Evolutionary conservation across 176 grass and related monocot species (phyloP).

Genomic region (Rhynchospora pubera): DNA sequence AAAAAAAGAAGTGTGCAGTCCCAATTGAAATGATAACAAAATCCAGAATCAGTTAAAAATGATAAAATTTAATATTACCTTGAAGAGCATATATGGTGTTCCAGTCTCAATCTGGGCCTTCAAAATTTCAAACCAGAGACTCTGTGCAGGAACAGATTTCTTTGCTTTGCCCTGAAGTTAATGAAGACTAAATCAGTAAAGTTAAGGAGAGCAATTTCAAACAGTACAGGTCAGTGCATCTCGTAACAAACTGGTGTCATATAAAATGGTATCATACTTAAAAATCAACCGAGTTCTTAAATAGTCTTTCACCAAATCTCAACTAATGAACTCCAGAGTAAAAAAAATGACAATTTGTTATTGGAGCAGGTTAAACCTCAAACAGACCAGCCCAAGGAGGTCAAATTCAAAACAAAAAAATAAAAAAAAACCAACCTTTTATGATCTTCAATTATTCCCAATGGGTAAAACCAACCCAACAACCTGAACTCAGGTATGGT

Average conservation of each 20-base stretch:
- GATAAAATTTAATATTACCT: conserved; percentile 39
- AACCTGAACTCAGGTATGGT: neutral
- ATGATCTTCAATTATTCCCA: neutral
- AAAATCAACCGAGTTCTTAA: neutral
- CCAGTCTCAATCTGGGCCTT: conserved; percentile 99
- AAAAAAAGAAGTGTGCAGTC: no score
- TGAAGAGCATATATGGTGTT: conserved; percentile 99
- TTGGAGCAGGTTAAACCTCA: neutral
- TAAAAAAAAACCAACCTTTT: neutral
- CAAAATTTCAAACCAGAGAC: conserved; percentile 95
- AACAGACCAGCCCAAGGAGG: neutral
- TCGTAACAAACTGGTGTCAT: neutral
- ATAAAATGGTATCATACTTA: neutral
- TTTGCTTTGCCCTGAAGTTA: conserved; percentile 80
- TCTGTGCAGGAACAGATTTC: conserved; percentile 82
- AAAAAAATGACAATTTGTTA: neutral
- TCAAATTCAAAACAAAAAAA: no score
- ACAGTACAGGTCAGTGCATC: neutral
- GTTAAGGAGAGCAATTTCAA: neutral
- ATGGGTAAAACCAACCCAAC: neutral
- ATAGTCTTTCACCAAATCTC: neutral
- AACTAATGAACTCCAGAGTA: neutral
- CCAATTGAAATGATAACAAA: neutral
- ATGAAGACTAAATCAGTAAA: neutral
- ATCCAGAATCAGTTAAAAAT: neutral